These are phyloP conservation scores for Cucurbita moschata DNA, from an alignment of 306 rosid species.

Conservation along the genomic window DNA sequence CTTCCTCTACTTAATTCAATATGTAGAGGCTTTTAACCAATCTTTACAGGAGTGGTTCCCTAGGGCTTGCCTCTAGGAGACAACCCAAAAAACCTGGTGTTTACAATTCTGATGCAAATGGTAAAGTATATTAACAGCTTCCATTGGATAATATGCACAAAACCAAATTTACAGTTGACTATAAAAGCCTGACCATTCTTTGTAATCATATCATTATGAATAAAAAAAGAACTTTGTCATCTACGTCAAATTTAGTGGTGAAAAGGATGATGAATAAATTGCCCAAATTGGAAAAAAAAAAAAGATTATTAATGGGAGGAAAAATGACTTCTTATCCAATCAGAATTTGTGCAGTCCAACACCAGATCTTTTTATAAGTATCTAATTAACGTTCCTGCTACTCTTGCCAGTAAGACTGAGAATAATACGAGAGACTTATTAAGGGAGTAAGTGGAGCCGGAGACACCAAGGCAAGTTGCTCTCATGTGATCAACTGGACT, in stretches of 20 bases:
- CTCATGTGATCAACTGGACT: too few relatives aligned
- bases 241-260: not conserved
- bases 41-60: not conserved
- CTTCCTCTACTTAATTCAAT: not conserved
- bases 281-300: too few relatives aligned
- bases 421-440: too few relatives aligned
- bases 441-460: too few relatives aligned
- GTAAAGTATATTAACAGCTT: not conserved
- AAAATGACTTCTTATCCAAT: not conserved
- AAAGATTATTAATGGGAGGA: not conserved
- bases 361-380: not conserved
- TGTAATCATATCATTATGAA: too few relatives aligned
- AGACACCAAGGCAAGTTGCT: too few relatives aligned
- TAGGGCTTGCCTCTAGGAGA: not conserved
- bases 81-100: not conserved
- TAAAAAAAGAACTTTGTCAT: not conserved
- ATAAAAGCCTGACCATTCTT: too few relatives aligned
- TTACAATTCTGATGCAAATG: not conserved
- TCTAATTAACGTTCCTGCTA: not conserved
- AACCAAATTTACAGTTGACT: not conserved
- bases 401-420: too few relatives aligned
- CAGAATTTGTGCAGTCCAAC: not conserved
- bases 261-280: not conserved
- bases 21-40: not conserved
- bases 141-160: not conserved